Evolutionary conservation across 805 yeast genomes (phyloP), one percentile per base, ranked within the genome.

Genomic region (Candida tammaniensis): DNA sequence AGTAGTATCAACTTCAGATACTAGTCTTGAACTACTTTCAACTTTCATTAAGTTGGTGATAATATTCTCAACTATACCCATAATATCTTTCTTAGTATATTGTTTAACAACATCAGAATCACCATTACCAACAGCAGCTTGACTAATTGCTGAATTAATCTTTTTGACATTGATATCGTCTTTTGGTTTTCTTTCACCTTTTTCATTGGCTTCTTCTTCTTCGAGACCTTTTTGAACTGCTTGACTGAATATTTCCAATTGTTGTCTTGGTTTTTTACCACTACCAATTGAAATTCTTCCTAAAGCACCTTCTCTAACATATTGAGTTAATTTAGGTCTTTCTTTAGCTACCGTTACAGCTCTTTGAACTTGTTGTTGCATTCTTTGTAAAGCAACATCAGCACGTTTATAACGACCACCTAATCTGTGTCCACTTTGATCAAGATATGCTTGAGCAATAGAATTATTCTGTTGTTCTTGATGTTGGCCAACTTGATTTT

Each of bases 321-420:
- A 78, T 43, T 74, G 80, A 27, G 74, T 72, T 24, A 73, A 64
- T 61, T 80, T 80, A 35, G 86, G 83, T 64, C 87, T 78, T 51
- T 87, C 96, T 55, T 86, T 86, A 16, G 97, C 98, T 24, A 86
- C 91, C 35, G 91, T 85, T 12, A 91, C 97, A 11, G 98, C 98
- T 52, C 85, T 86, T 54, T 88, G 94, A 34, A 91, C 96, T 66
- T 91, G 98, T 57, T 88, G 96, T 64, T 91, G 97, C 96, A 93
- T 86, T 70, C 97, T 81, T 68, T 86, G 96, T 51, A 89, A 72
- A 1, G 96, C 96, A 45, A 87, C 80, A 59, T 86, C 95, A 7
- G 89, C 91, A 57, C 91, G 72, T 61, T 80, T 83, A 43, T 79
- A 70, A 57, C 88, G 78, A 33, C 94, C 94, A 49, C 95, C 95